Conservation (phyloP, 345 rosid species). For the Brassica juncea region DNA sequence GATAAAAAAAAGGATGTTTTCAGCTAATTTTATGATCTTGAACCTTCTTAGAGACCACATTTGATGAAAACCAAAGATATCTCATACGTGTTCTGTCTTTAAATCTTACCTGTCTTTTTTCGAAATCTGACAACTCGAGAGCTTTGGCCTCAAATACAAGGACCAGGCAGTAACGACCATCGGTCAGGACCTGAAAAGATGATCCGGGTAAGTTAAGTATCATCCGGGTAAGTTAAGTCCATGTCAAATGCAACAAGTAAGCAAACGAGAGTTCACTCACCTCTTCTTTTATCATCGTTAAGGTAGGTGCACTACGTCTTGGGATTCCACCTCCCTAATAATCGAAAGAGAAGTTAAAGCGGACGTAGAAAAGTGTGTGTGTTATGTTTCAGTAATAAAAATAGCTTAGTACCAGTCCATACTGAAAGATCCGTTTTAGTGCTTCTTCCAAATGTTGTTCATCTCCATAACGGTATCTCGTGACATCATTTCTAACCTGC, state of each 20-base stretch:
- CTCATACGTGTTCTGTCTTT: background rate
- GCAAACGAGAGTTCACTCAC: conserved; percentile 57
- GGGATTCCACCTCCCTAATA: conserved; percentile 89
- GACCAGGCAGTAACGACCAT: conserved; percentile 17
- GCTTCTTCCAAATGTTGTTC: conserved; percentile 98
- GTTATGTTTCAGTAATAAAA: background rate
- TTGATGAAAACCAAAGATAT: background rate
- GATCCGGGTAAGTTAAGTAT: background rate
- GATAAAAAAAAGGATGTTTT: conserved; percentile 21
- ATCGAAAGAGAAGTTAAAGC: background rate
- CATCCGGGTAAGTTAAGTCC: conserved; percentile 38
- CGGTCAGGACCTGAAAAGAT: background rate
- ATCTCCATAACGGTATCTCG: conserved; percentile 87
- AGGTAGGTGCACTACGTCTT: conserved; percentile 80
- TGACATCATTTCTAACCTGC: conserved; percentile 76
- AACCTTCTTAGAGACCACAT: background rate
- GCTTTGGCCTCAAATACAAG: conserved; percentile 81
- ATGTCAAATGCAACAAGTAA: background rate
- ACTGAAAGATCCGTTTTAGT: conserved; percentile 82
- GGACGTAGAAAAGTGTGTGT: background rate
- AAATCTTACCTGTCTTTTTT: conserved; percentile 68
- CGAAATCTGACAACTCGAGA: conserved; percentile 75
- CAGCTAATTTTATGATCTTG: background rate
- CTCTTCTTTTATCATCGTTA: conserved; percentile 81
- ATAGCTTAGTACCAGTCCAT: conserved; percentile 67